Percentiles rank a stretch among this genome's conserved stretches.
These are phyloP conservation scores for Aspergillus fischeri DNA, from an alignment of 2,329 filamentous ascomycete species.

Conservation along the genomic window DNA sequence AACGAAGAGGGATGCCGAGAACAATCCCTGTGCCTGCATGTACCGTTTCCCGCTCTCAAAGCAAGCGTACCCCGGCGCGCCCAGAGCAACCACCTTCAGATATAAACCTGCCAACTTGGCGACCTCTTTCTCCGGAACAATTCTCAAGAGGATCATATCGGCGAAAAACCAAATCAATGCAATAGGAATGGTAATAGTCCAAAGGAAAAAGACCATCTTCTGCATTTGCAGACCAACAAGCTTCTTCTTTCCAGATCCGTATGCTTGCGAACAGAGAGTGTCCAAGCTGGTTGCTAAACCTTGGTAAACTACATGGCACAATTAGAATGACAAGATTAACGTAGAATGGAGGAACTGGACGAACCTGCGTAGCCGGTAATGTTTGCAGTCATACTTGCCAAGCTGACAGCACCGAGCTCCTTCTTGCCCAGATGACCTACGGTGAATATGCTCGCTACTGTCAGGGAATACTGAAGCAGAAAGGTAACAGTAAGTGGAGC, in stretches of 20 bases:
- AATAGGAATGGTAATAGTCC: slow-evolving; percentile 68
- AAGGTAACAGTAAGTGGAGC: slow-evolving; percentile 70
- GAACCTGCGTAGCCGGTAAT: slow-evolving; percentile 63
- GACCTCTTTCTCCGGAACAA: slow-evolving; percentile 69
- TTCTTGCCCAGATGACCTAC: slow-evolving; percentile 71
- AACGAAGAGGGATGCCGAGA: slow-evolving; percentile 76
- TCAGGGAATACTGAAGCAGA: slow-evolving; percentile 76
- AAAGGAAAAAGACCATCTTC: slow-evolving; percentile 75
- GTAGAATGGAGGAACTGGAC: not conserved
- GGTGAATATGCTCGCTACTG: slow-evolving; percentile 75
- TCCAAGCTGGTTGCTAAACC: slow-evolving; percentile 87
- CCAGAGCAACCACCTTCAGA: slow-evolving; percentile 64
- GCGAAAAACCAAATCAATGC: slow-evolving; percentile 66
- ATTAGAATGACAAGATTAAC: not conserved
- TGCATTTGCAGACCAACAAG: slow-evolving; percentile 82
- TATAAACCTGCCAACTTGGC: slow-evolving; percentile 70
- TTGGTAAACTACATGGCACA: slow-evolving; percentile 57
- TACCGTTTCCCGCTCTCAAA: slow-evolving; percentile 83
- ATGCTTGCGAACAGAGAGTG: slow-evolving; percentile 90
- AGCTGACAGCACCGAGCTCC: slow-evolving; percentile 62
- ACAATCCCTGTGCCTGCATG: slow-evolving; percentile 83
- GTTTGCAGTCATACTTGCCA: slow-evolving; percentile 74
- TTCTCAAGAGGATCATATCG: slow-evolving; percentile 58
- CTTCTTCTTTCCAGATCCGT: slow-evolving; percentile 83
- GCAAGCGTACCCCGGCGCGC: slow-evolving; percentile 69